Base-by-base conservation (phyloP, 1,284 basidiomycete genomes). In the Apiotrichum siamense region DNA sequence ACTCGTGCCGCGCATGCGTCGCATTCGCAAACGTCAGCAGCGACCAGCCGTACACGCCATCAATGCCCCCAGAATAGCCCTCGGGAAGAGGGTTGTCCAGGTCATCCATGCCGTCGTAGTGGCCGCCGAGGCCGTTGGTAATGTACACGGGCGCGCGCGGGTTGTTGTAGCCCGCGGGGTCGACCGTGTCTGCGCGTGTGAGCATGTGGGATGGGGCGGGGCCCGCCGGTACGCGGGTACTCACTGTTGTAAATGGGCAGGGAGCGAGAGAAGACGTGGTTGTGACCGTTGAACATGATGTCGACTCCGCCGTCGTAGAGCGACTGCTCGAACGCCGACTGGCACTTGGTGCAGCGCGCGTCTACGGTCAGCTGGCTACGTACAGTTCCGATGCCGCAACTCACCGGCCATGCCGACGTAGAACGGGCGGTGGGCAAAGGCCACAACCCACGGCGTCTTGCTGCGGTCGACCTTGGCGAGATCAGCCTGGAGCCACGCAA, bases 381-480 rank as follows among this genome's bases (percentile, higher is more conserved):
- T 9, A 15, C 15, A 31, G 9, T 31, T 9, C 29, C 29, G 29
- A 15, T 9, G 29, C 13, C 3, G 11, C 20, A 17, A 15, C 37
- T 24, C 13, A 39, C 37, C 39, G 21, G 38, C 48, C 32, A 55
- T 57, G 26, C 52, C 45, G 42, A 57, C 56, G 63, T 62, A 62
- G 46, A 38, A 62, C 31, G 62, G 69, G 27, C 69, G 49, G 51
- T 75, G 73, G 18, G 65, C 70, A 31, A 65, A 57, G 18, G 62
- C 71, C 33, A 75, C 47, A 25, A 75, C 64, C 72, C 72, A 75
- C 9, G 73, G 73, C 2, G 73, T 75, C 49, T 70, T 61, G 17
- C 18, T 57, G 27, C 73, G 61, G 58, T 75, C 66, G 17, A 74
- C 69, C 3, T 56, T 55, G 11, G 66, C 68, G 12, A 75, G 62